phyloP scores from a whole-genome alignment of 2,329 filamentous ascomycete species.

The Ophiostoma sp. region DNA sequence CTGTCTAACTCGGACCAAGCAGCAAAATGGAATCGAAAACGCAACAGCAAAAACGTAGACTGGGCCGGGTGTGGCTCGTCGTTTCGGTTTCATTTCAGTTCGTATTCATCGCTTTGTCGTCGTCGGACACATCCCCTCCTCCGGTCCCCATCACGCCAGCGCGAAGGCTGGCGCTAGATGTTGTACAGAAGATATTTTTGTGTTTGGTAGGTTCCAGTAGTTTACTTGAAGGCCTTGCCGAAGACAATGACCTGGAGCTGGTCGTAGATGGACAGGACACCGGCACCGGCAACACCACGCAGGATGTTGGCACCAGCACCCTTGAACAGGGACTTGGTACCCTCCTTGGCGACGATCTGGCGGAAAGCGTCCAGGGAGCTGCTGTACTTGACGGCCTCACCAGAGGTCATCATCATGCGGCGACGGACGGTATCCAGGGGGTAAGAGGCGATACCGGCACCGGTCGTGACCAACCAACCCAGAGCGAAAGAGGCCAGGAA shows the following conservation, averaged over 20 bases:
- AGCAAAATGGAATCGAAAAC: not conserved
- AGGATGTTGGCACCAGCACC: slow-evolving; percentile 99
- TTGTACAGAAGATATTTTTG: slow-evolving; percentile 15
- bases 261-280: slow-evolving; percentile 99
- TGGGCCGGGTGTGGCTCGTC: too few species aligned
- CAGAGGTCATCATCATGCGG: slow-evolving; percentile 99
- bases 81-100: too few species aligned
- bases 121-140: slow-evolving; percentile 4
- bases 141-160: slow-evolving; percentile 3
- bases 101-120: not conserved
- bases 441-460: slow-evolving; percentile 99
- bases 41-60: not conserved
- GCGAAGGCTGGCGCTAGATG: not conserved
- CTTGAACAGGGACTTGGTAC: slow-evolving; percentile 99
- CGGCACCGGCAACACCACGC: slow-evolving; percentile 99
- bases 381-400: slow-evolving; percentile 99
- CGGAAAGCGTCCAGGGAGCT: slow-evolving; percentile 88
- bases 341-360: slow-evolving; percentile 97
- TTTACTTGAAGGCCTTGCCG: slow-evolving; percentile 95
- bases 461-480: slow-evolving; percentile 98
- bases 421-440: slow-evolving; percentile 99
- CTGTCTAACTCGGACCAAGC: not conserved
- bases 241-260: slow-evolving; percentile 98
- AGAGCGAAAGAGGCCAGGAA: slow-evolving; percentile 99
- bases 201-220: slow-evolving; percentile 41